Base-by-base conservation (phyloP, 2,329 filamentous ascomycete species). In the Aspergillus bombycis region DNA sequence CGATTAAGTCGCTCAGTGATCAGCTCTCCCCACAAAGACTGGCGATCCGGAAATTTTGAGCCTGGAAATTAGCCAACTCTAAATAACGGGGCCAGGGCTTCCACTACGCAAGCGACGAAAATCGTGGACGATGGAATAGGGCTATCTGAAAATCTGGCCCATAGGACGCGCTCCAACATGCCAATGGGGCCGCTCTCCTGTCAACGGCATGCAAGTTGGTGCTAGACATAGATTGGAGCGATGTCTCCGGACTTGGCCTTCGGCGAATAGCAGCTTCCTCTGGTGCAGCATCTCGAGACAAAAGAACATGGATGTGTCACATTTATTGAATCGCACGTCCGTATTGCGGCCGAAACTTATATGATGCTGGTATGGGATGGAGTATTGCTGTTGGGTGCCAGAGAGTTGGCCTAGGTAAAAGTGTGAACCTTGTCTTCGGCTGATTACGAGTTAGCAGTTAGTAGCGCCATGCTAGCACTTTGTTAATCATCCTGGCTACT, bases 41-140 rank as follows among this genome's bases (percentile, higher is more conserved):
- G 52, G 38, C 63, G 63, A 65, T 60, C 60, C 60, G 60, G 63
- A 53, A 41, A 60, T 60, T 60, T 60, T 52, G 23, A 30, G 4
- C 59, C 46, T 58, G 41, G 48, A 34, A 45, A 30, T 23, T 43
- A 21, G 43, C 50, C 34, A 63, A 60, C 28, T 63, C n/a, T 52
- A 57, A 43, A 41, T 21, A 32, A 28, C 34, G 46, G 48, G 48
- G 52, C 52, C 21, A 36, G 36, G 52, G 28, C 50, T 53, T 34
- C 28, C 50, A 16, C 30, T 36, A 19, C 8, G n/a, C 43, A 38
- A 34, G 16, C 10, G 36, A 53, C 19, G 57, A 26, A 28, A 38
- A 26, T 52, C 4, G 36, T 19, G 28, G 32, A 30, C 38, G 10
- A 46, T 45, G 21, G 36, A 58, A 50, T 28, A 43, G 43, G 30